Evolutionary conservation across 768 basidiomycete species (phyloP), one percentile per base, ranked within the genome.

Genomic region (Phallus indusiatus): DNA sequence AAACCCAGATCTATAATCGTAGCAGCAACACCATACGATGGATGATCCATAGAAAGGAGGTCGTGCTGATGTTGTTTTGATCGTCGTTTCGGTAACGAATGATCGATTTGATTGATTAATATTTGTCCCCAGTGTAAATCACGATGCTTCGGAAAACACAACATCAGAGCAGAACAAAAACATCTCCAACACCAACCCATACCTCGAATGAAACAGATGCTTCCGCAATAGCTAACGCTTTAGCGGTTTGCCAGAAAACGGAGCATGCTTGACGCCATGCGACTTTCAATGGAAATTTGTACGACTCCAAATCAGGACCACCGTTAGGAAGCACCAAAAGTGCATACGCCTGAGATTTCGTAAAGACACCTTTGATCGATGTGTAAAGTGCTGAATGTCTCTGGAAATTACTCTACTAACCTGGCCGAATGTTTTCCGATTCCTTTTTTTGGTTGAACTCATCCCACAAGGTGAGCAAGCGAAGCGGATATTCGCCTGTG

Each of bases 61-160:
- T n/a, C n/a, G n/a, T n/a, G 12, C 21, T 42, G 16, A 34, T 35
- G 47, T 37, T 35, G 14, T 49, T 47, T 34, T 36, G 12, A 21
- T 16, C 24, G 21, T 34, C n/a, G 14, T 34, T 54, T 37, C 37
- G 67, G 68, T 53, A 66, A 57, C 58, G 61, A 69, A 60, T 67
- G 65, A 60, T 73, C 76, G 65, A 74, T 60, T 21, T 62, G 59
- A 17, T 85, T 84, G 52, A 98, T 83, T 8, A 99, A 78, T 53
- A 99, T 88, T 70, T 99, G 96, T 20, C 96, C 96, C 83, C 91
- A 92, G 66, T 99, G 96, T n/a, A 99, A 81, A 70, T 99, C 96
- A 34, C 96, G 92, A 72, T 99, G 96, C 95, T 99, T 66, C 53
- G 56, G 55, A 62, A 33, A 64, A 56, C 11, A 54, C 47, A 56